A percentile compares a stretch with the other conserved stretches of the same genome.
These are phyloP conservation scores for Boechera stricta DNA, from an alignment of 345 rosid species.

Conservation along the genomic window DNA sequence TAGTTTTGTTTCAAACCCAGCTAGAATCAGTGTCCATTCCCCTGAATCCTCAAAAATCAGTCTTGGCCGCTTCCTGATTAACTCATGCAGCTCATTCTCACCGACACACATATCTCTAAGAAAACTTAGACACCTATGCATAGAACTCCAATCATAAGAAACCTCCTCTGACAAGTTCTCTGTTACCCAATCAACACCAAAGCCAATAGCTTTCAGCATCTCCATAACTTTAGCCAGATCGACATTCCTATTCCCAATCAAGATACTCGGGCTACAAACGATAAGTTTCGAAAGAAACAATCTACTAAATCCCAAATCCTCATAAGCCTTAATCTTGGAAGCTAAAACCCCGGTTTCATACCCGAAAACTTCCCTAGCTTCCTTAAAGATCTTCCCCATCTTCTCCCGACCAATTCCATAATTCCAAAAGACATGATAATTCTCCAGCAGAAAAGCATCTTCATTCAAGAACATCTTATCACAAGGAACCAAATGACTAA, in stretches of 20 bases:
- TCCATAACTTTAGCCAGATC: constrained; percentile 55
- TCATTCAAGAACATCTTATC: constrained; percentile 66
- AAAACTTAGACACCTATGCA: constrained; percentile 51
- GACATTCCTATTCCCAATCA: constrained; percentile 56
- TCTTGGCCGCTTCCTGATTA: constrained; percentile 58
- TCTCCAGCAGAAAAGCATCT: constrained; percentile 64
- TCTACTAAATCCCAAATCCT: constrained; percentile 59
- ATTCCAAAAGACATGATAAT: constrained; percentile 62
- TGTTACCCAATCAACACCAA: constrained; percentile 56
- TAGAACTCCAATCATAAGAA: constrained; percentile 61
- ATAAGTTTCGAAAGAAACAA: constrained; percentile 52
- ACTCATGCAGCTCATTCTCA: constrained; percentile 46
- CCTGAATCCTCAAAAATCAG: constrained; percentile 69
- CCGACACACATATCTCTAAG: constrained; percentile 45
- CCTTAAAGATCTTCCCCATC: constrained; percentile 66
- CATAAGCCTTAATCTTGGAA: constrained; percentile 63
- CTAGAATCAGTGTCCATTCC: constrained; percentile 49
- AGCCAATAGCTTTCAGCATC: constrained; percentile 54
- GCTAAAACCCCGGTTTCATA: constrained; percentile 56
- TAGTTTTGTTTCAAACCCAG: constrained; percentile 63
- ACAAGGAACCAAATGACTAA: constrained; percentile 52
- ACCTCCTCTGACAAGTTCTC: constrained; percentile 47
- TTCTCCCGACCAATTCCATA: constrained; percentile 56
- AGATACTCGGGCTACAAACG: constrained; percentile 54
- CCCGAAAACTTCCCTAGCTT: constrained; percentile 59